Evolutionary conservation across 108 stramenopile species (phyloP).

Genomic region (Stephanodiscus triporus): DNA sequence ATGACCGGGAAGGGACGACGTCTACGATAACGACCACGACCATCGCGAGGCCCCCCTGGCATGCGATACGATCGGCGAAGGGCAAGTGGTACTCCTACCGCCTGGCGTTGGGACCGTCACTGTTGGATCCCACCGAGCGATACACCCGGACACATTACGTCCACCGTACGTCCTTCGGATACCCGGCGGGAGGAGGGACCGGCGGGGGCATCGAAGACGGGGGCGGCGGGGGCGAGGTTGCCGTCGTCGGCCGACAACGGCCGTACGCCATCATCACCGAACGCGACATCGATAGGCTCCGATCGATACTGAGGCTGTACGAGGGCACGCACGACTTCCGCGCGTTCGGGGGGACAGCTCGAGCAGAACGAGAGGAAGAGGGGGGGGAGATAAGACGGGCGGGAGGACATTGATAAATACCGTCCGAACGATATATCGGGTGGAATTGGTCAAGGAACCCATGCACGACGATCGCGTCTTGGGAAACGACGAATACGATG

Average conservation of each 20-base stretch:
- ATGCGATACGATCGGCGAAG: constrained; percentile 61
- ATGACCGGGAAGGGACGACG: too few species aligned
- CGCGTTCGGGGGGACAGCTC: constrained; percentile 79
- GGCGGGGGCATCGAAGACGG: too few species aligned
- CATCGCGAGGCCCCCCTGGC: constrained; percentile 52
- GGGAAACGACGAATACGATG: too few species aligned
- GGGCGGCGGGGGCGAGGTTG: too few species aligned
- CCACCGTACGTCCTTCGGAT: constrained; percentile 26
- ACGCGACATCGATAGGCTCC: constrained; percentile 45
- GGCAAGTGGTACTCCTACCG: constrained; percentile 83
- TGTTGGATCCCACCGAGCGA: constrained; percentile 69
- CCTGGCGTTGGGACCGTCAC: constrained; percentile 47
- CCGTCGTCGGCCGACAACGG: background rate
- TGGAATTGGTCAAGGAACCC: constrained; percentile 56
- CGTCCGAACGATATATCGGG: constrained; percentile 67
- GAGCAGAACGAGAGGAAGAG: constrained; percentile 58
- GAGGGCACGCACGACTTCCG: constrained; percentile 81
- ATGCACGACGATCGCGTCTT: constrained; percentile 6
- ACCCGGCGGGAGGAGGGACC: background rate
- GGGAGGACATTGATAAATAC: constrained; percentile 37
- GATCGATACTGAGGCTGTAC: constrained; percentile 54
- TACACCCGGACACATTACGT: constrained; percentile 67
- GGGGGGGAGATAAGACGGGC: constrained; percentile 15
- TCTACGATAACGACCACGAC: constrained; percentile 6
- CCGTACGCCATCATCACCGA: constrained; percentile 26